Conservation (phyloP, 148 eudicot species). For the Rhododendron molle region DNA sequence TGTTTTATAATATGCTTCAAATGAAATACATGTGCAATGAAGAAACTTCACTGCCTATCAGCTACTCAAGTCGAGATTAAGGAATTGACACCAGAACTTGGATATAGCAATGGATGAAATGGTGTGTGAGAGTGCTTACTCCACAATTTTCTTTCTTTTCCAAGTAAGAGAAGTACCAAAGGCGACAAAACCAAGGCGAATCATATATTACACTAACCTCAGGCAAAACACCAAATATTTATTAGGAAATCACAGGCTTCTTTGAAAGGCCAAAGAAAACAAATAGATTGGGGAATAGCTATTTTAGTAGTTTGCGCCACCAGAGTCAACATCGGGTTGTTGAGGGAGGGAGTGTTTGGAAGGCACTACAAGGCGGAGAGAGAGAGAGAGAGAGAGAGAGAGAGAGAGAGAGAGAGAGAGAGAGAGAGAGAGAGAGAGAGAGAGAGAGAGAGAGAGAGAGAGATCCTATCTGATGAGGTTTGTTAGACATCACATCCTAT, state of each 20-base stretch:
- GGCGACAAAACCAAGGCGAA: background rate
- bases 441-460: too few relatives aligned
- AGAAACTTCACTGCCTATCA: background rate
- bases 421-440: too few relatives aligned
- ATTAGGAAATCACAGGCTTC: background rate
- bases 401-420: too few relatives aligned
- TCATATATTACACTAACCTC: background rate
- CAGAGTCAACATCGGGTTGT: too few relatives aligned
- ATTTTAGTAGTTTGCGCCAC: background rate
- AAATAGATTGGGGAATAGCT: background rate
- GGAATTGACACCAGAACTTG: background rate
- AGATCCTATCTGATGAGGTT: background rate
- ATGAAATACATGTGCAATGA: conserved; percentile 4
- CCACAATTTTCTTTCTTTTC: background rate
- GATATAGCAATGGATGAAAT: background rate
- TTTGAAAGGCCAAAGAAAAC: background rate
- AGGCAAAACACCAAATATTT: background rate
- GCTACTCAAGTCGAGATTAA: conserved; percentile 12
- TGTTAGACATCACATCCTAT: background rate
- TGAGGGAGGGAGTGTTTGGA: background rate
- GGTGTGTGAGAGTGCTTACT: background rate
- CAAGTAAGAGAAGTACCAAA: background rate
- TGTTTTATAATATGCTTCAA: conserved; percentile 14
- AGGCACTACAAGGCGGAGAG: background rate
- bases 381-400: too few relatives aligned